Evolutionary conservation across 1,284 basidiomycete genomes (phyloP).

Genomic region (Vanrija sp.): DNA sequence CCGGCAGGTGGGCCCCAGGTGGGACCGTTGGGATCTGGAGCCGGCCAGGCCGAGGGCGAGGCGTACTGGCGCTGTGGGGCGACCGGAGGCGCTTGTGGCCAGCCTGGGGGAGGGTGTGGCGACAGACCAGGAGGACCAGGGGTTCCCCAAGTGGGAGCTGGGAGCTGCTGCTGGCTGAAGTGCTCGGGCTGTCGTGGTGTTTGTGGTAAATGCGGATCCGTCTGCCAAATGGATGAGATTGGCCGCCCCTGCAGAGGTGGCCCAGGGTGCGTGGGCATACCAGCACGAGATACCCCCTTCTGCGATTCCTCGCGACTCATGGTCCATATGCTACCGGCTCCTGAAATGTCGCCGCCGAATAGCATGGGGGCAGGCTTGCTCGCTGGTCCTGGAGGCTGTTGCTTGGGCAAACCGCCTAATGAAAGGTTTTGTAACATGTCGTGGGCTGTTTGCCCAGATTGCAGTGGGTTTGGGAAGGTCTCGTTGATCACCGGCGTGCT

Average conservation of each 20-base stretch:
- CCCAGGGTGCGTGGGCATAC: neutral
- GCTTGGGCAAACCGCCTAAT: conserved; percentile 5
- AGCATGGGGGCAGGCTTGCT: conserved; percentile 15
- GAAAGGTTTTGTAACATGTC: conserved; percentile 28
- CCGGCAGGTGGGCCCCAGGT: too few relatives aligned
- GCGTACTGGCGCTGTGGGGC: too few relatives aligned
- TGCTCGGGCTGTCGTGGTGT: too few relatives aligned
- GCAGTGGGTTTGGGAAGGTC: neutral
- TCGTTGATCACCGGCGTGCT: conserved; percentile 5
- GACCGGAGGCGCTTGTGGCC: too few relatives aligned
- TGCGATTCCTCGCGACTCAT: conserved; percentile 35
- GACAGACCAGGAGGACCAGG: too few relatives aligned
- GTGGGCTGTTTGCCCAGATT: conserved; percentile 18
- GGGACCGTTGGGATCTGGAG: too few relatives aligned
- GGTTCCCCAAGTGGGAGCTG: too few relatives aligned
- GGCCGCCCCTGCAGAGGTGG: neutral
- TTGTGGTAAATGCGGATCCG: too few relatives aligned
- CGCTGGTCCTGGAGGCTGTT: neutral
- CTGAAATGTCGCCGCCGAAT: conserved; percentile 21
- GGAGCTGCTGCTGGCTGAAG: too few relatives aligned
- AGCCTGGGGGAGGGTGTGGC: too few relatives aligned
- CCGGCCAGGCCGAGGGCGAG: too few relatives aligned
- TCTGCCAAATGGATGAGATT: too few relatives aligned
- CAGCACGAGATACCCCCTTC: conserved; percentile 19
- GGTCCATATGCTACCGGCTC: conserved; percentile 30